Conservation (phyloP, 192 early-diverging fungal genomes). For the Geosiphon pyriformis region DNA sequence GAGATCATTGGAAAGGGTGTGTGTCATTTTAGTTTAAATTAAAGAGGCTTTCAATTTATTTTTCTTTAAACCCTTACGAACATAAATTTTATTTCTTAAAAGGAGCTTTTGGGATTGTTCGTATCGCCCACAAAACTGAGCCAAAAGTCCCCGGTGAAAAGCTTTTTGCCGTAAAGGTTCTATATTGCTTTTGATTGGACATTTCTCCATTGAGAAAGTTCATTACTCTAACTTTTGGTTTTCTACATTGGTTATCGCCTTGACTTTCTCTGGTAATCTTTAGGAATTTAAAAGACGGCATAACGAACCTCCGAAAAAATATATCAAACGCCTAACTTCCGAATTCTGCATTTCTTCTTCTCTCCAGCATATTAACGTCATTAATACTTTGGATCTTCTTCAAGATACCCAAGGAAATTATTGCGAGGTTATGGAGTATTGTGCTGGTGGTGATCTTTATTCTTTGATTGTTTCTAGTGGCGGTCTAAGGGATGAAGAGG, state of each 20-base stretch:
- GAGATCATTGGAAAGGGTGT: slow-evolving; percentile 36
- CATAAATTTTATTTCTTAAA: too few relatives aligned
- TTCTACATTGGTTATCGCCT: slow-evolving; percentile 11
- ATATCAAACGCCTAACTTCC: slow-evolving; percentile 50
- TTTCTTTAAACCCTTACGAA: neutral
- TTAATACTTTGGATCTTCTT: slow-evolving; percentile 71
- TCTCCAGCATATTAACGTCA: slow-evolving; percentile 70
- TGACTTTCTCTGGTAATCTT: neutral
- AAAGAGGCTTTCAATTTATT: neutral
- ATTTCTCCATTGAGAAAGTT: neutral
- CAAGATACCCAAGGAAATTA: slow-evolving; percentile 61
- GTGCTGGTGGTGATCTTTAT: slow-evolving; percentile 76
- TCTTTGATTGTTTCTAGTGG: slow-evolving; percentile 58
- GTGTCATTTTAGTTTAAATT: neutral
- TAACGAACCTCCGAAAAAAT: slow-evolving; percentile 42
- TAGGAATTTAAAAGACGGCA: slow-evolving; percentile 83
- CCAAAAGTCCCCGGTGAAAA: slow-evolving; percentile 28
- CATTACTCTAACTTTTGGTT: slow-evolving; percentile 27
- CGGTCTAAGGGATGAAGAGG: slow-evolving; percentile 44
- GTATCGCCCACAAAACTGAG: slow-evolving; percentile 36
- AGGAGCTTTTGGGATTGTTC: slow-evolving; percentile 42
- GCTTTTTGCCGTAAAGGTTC: slow-evolving; percentile 43
- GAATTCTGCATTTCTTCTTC: slow-evolving; percentile 84
- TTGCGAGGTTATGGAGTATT: slow-evolving; percentile 80
- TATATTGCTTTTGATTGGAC: neutral